Conservation (phyloP, 2,329 filamentous ascomycete species). For the Fusarium armeniacum region DNA sequence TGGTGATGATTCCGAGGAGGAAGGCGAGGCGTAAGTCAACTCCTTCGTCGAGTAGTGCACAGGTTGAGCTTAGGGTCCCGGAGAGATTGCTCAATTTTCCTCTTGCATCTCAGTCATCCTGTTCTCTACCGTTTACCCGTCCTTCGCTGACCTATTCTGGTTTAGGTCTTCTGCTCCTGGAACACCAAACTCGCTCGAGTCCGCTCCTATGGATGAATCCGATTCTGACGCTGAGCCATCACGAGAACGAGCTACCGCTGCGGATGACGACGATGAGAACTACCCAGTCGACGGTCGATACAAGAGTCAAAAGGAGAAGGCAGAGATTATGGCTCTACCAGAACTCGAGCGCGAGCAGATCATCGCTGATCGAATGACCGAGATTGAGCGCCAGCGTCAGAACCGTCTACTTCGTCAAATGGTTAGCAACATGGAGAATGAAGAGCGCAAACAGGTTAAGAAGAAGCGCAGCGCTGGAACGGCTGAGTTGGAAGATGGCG, state of each 20-base stretch:
- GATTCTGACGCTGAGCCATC: conserved; percentile 71
- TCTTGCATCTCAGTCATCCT: background rate
- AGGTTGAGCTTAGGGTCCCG: background rate
- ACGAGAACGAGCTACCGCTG: conserved; percentile 58
- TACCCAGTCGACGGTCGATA: conserved; percentile 93
- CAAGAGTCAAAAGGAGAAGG: conserved; percentile 79
- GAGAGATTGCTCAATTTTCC: background rate
- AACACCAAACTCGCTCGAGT: conserved; percentile 82
- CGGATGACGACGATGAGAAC: conserved; percentile 72
- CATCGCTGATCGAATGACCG: conserved; percentile 86
- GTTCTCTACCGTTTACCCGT: background rate
- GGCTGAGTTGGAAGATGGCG: conserved; percentile 82
- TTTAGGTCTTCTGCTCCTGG: conserved; percentile 76
- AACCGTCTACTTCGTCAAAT: conserved; percentile 85
- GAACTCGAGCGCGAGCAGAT: conserved; percentile 93
- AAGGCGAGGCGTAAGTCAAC: conserved; percentile 65
- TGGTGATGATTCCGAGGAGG: conserved; percentile 70
- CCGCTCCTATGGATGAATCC: conserved; percentile 91
- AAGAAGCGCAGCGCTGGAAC: conserved; percentile 84
- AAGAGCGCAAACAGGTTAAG: conserved; percentile 65
- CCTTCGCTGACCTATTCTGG: conserved; percentile 31
- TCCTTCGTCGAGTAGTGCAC: conserved; percentile 9
- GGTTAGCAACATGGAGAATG: conserved; percentile 75
- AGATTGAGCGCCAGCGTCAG: conserved; percentile 85
- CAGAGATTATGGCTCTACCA: conserved; percentile 84